Percentiles rank a stretch among this genome's conserved stretches.
These are phyloP conservation scores for Aureobasidium mangrovei DNA, from an alignment of 2,329 filamentous ascomycete genomes.

Conservation along the genomic window DNA sequence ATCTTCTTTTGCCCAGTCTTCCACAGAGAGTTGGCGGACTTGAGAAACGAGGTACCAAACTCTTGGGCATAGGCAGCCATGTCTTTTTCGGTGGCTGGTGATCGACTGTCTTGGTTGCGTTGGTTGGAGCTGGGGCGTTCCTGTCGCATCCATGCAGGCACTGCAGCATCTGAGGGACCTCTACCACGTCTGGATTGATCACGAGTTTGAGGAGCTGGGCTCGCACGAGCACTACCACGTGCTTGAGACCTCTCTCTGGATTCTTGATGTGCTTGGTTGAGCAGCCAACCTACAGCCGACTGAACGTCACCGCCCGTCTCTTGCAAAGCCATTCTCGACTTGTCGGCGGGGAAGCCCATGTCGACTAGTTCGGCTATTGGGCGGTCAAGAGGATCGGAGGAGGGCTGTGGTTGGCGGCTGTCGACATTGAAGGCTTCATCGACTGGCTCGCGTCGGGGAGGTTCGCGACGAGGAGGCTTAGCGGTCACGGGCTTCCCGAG, in stretches of 20 bases:
- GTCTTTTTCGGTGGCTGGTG: constrained; percentile 57
- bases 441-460: constrained; percentile 15
- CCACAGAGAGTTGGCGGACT: constrained; percentile 92
- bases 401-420: constrained; percentile 2
- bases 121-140: constrained; percentile 42
- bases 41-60: constrained; percentile 75
- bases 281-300: constrained; percentile 75
- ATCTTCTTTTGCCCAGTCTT: constrained; percentile 89
- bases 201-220: constrained; percentile 6
- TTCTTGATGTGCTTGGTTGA: constrained; percentile 84
- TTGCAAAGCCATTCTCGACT: constrained; percentile 68
- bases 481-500: constrained; percentile 51
- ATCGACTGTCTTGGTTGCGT: constrained; percentile 44
- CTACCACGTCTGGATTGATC: constrained; percentile 6
- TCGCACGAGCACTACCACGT: constrained; percentile 13
- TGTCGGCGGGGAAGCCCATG: constrained; percentile 85
- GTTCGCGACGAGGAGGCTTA: constrained; percentile 20
- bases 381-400: constrained; percentile 53
- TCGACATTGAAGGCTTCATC: constrained; percentile 17
- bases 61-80: constrained; percentile 73
- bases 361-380: constrained; percentile 84
- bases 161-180: constrained; percentile 24
- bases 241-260: constrained; percentile 58
- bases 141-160: constrained; percentile 57
- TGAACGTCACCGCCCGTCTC: constrained; percentile 80